Evolutionary conservation across 495 filamentous ascomycete genomes (phyloP).

Genomic region (Alectoria sarmentosa): DNA sequence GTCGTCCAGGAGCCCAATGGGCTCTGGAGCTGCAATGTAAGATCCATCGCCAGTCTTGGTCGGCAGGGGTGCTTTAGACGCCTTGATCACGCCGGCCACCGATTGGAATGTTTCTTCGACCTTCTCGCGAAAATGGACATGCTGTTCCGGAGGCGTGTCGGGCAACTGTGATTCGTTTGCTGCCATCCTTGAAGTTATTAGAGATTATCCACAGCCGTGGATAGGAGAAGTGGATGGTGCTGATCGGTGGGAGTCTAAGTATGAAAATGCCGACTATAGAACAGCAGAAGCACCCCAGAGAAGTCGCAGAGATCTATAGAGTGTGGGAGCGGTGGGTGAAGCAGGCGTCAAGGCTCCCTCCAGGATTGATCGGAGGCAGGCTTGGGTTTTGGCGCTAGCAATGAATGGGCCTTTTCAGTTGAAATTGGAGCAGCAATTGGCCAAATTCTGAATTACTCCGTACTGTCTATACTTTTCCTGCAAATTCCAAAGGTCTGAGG

Average conservation of each 20-base stretch:
- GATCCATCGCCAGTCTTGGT: slow-evolving; percentile 58
- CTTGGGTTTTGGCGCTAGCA: background rate
- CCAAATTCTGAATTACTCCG: no score
- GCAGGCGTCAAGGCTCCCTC: background rate
- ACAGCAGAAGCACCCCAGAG: background rate
- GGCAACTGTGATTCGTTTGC: slow-evolving; percentile 8
- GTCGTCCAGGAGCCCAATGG: slow-evolving; percentile 34
- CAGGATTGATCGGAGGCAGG: background rate
- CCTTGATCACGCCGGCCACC: slow-evolving; percentile 48
- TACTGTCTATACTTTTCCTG: background rate
- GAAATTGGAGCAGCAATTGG: background rate
- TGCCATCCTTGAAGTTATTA: background rate
- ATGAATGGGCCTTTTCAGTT: no score
- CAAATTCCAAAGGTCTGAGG: no score
- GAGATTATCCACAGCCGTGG: background rate
- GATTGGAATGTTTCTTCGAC: slow-evolving; percentile 39
- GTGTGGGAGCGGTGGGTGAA: background rate
- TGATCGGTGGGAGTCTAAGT: background rate
- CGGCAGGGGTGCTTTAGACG: slow-evolving; percentile 54
- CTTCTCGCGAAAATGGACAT: slow-evolving; percentile 18
- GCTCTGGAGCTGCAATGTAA: slow-evolving; percentile 32
- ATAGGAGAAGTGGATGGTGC: background rate
- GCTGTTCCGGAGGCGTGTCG: slow-evolving; percentile 14
- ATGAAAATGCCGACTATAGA: background rate
- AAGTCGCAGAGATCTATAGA: background rate